Conservation (phyloP, 441 rosid species). For the Populus hybrid region DNA sequence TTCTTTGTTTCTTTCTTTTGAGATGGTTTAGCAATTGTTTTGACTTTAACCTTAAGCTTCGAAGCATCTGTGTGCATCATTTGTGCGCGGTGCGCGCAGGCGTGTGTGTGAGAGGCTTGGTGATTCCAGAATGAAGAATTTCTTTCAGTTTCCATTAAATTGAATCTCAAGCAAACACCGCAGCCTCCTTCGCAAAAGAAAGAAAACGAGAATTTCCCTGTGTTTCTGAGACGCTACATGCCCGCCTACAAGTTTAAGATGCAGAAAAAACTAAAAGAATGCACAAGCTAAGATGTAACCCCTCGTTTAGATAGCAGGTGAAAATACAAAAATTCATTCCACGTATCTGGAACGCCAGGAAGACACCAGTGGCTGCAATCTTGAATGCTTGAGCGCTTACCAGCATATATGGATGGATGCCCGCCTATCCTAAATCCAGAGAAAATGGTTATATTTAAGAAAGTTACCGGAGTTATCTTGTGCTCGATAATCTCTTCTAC, state of each 20-base stretch:
- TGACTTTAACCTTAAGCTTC: neutral
- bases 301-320: constrained; percentile 46
- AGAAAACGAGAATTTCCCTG: neutral
- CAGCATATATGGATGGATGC: constrained; percentile 64
- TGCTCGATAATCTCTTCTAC: constrained; percentile 50
- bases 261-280: constrained; percentile 21
- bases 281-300: constrained; percentile 1
- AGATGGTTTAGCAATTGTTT: neutral
- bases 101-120: neutral
- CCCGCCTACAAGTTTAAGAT: neutral
- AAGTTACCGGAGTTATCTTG: constrained; percentile 72
- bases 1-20: neutral
- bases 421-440: constrained; percentile 75
- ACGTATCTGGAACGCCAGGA: constrained; percentile 87
- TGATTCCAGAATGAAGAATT: neutral
- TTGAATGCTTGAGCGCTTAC: constrained; percentile 41
- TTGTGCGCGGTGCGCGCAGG: neutral
- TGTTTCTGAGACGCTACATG: neutral
- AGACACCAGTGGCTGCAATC: constrained; percentile 99
- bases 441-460: constrained; percentile 61
- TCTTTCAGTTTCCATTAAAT: neutral
- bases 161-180: neutral
- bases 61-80: neutral
- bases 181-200: neutral
- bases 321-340: constrained; percentile 73